Conservation (phyloP, 495 filamentous ascomycete species). For the Acidiella bohemica region DNA sequence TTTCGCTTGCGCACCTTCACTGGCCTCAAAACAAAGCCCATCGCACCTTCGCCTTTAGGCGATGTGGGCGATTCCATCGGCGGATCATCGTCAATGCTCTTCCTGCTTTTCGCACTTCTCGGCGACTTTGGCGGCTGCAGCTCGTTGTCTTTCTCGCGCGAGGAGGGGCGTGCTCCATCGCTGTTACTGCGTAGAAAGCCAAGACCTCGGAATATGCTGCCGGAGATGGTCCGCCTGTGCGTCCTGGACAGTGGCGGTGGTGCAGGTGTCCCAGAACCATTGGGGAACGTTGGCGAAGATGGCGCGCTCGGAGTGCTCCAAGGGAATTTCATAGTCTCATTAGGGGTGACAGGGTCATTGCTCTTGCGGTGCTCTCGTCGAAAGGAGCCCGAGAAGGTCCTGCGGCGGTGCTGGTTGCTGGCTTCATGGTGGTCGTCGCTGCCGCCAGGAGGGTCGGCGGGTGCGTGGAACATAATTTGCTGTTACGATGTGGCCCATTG, state of each 20-base stretch:
- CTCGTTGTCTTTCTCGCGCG: constrained; percentile 14
- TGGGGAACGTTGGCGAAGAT: constrained; percentile 3
- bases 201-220: constrained; percentile 47
- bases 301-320: constrained; percentile 13
- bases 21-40: constrained; percentile 36
- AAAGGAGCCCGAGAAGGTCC: constrained; percentile 14
- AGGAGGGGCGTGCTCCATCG: constrained; percentile 27
- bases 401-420: constrained; percentile 14
- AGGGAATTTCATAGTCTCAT: constrained; percentile 13
- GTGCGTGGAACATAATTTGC: no score
- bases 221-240: constrained; percentile 54
- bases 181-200: constrained; percentile 31
- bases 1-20: constrained; percentile 59
- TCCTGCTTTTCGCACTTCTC: constrained; percentile 17
- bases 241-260: constrained; percentile 11
- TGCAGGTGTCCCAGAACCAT: neutral
- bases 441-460: no score
- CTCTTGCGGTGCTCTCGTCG: neutral
- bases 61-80: constrained; percentile 5
- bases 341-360: neutral
- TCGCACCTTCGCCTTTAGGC: constrained; percentile 7
- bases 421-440: constrained; percentile 8
- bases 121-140: constrained; percentile 12
- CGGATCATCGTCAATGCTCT: constrained; percentile 15
- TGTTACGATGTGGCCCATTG: no score